Conservation (phyloP, 2,329 filamentous ascomycete genomes). For the Metarhizium brunneum region DNA sequence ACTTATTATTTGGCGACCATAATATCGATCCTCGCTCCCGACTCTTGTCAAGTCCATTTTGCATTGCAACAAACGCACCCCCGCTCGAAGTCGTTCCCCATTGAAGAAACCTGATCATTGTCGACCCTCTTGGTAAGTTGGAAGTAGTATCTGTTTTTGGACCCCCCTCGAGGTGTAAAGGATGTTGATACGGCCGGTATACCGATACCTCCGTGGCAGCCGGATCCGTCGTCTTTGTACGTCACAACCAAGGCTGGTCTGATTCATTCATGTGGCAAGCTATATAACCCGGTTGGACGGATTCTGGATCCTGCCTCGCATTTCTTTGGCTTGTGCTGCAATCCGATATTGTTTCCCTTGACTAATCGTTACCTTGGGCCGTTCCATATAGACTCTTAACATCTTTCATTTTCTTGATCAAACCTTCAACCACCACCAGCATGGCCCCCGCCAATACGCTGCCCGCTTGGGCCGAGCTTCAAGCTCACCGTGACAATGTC, state of each 20-base stretch:
- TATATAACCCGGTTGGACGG: too few relatives aligned
- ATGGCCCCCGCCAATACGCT: slow-evolving; percentile 83
- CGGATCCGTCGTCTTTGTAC: neutral
- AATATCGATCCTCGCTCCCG: neutral
- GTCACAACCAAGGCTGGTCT: neutral
- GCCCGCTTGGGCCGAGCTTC: slow-evolving; percentile 79
- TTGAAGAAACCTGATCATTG: neutral
- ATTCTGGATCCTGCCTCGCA: too few relatives aligned
- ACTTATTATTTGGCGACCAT: neutral
- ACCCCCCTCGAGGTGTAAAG: neutral
- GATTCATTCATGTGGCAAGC: too few relatives aligned
- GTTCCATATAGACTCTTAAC: neutral
- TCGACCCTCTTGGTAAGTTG: neutral
- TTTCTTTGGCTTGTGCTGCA: too few relatives aligned
- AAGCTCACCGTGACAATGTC: slow-evolving; percentile 77
- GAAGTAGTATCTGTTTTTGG: neutral
- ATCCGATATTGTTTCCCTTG: neutral
- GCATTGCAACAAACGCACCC: neutral
- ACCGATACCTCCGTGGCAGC: neutral
- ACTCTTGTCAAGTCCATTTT: neutral
- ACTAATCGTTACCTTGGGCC: neutral
- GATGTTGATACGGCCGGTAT: neutral
- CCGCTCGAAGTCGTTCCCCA: neutral
- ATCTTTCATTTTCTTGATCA: neutral
- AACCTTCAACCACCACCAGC: slow-evolving; percentile 14